Base-by-base conservation (phyloP, 208 protist genomes). In the Naegleria gruberi region DNA sequence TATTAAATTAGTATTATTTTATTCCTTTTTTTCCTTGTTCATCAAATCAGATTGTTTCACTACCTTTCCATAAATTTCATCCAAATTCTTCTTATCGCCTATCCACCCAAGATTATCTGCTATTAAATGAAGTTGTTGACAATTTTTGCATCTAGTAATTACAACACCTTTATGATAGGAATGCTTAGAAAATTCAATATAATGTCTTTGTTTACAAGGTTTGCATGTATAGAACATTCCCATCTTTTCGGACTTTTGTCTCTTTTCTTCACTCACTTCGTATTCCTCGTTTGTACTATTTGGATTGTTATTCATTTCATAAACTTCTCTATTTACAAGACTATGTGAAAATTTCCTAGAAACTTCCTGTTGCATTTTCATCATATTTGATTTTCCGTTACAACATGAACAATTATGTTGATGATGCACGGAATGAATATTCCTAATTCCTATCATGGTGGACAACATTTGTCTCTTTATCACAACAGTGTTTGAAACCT, bases 101-200 rank as follows among this genome's bases (percentile, higher is more conserved):
- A 97, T 93, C 95, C 96, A 98, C 55, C 96, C 96, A 46, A 97
- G 92, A 92, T 98, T 97, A 91, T 98, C 96, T 0, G 96, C 96
- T 51, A 98, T 90, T 37, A 98, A 92, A 91, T 98, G 96, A 91
- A 94, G 94, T 34, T 94, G 93, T 30, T 93, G 91, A 92, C 96
- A 98, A 86, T 93, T 93, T 40, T 95, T 94, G 87, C 96, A 98
- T 91, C 97, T 91, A 84, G 97, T 94, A 90, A 98, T 96, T 40
- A 98, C 96, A 77, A 97, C 96, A 26, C 96, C 96, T 43, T 97
- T 96, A 34, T 95, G 95, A 92, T 98, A 98, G 30, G 96, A 93
- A 91, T 97, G 94, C 89, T 97, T 97, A 83, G 93, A 96, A 92
- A 98, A 97, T 55, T 83, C 40, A 37, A 44, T 83, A 8, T 83